Conservation (phyloP, 2,329 filamentous ascomycete genomes). For the Trichophyton rubrum region DNA sequence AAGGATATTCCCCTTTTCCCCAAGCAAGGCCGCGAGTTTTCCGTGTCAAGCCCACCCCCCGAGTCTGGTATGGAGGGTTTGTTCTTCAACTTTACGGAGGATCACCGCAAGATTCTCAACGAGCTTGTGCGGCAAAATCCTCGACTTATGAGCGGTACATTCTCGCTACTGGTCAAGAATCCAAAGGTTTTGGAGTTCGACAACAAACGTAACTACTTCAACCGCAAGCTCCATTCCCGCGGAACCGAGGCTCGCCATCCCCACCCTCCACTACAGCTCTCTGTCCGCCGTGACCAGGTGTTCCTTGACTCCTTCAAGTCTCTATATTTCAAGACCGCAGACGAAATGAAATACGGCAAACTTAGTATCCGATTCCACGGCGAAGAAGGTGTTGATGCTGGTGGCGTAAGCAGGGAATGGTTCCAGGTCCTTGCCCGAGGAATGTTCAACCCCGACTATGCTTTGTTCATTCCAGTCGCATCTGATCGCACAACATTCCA, state of each 20-base stretch:
- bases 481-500: constrained; percentile 98
- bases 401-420: constrained; percentile 96
- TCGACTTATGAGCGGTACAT: constrained; percentile 96
- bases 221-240: constrained; percentile 72
- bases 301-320: constrained; percentile 98
- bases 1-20: constrained; percentile 47
- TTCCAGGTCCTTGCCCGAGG: constrained; percentile 94
- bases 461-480: constrained; percentile 88
- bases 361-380: constrained; percentile 94
- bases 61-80: constrained; percentile 74
- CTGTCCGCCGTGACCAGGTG: constrained; percentile 83
- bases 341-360: constrained; percentile 99
- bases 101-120: constrained; percentile 93
- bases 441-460: constrained; percentile 99
- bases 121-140: constrained; percentile 95
- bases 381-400: constrained; percentile 94
- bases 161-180: constrained; percentile 91
- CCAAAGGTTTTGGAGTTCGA: constrained; percentile 98
- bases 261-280: constrained; percentile 68
- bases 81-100: constrained; percentile 96
- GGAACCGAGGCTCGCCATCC: constrained; percentile 57
- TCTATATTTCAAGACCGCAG: constrained; percentile 90
- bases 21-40: constrained; percentile 51
- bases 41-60: constrained; percentile 62
- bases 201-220: constrained; percentile 99